Evolutionary conservation across 1,139 yeast species (phyloP).

Genomic region (Geotrichum aggregatum): DNA sequence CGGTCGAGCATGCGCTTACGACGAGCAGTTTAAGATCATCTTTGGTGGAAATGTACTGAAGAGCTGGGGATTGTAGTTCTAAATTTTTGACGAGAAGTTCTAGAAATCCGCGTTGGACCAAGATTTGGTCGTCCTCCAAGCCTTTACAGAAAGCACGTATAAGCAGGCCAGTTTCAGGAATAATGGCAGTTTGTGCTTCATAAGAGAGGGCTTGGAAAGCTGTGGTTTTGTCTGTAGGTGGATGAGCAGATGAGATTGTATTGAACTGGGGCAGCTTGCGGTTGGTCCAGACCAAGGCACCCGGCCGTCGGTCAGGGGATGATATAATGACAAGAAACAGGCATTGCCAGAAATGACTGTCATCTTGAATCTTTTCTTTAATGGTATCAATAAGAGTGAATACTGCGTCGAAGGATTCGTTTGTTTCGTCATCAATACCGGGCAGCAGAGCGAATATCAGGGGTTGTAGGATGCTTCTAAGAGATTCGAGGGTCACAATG

Average conservation of each 20-base stretch:
- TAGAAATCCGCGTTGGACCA: conserved; percentile 85
- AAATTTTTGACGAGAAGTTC: conserved; percentile 69
- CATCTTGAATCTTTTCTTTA: conserved; percentile 57
- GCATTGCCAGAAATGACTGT: conserved; percentile 81
- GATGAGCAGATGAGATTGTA: conserved; percentile 23
- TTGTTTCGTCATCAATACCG: conserved; percentile 87
- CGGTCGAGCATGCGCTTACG: conserved; percentile 60
- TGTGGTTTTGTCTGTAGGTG: conserved; percentile 19
- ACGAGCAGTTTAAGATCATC: conserved; percentile 58
- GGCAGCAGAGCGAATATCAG: conserved; percentile 71
- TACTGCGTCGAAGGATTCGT: conserved; percentile 68
- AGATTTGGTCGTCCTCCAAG: conserved; percentile 54
- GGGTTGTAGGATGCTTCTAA: conserved; percentile 61
- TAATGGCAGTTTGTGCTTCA: conserved; percentile 58
- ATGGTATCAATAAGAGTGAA: conserved; percentile 58
- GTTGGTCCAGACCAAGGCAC: conserved; percentile 75
- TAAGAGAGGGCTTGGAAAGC: conserved; percentile 39
- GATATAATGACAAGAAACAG: conserved; percentile 70
- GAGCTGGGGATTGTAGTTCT: conserved; percentile 58
- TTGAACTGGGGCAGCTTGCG: conserved; percentile 59
- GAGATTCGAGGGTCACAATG: conserved; percentile 51
- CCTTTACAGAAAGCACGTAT: conserved; percentile 71
- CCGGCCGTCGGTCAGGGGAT: conserved; percentile 73
- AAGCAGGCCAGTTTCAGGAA: conserved; percentile 76
- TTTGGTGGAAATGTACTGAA: conserved; percentile 47